phyloP scores from a whole-genome alignment of 768 basidiomycete species.

The Xanthoconium stramineum region DNA sequence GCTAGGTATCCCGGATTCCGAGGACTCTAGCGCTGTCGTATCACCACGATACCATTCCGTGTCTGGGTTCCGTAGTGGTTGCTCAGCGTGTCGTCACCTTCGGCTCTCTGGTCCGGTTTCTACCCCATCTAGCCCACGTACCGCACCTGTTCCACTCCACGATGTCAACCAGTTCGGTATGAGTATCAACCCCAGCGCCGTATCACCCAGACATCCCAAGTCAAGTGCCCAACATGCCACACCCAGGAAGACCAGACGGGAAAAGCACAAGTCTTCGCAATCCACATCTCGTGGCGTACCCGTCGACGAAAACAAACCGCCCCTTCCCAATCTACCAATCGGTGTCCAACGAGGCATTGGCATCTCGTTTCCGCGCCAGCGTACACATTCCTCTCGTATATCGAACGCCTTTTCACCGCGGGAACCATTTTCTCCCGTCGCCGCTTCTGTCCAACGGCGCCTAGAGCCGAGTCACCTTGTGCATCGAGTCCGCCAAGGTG shows the following conservation, averaged over 20 bases:
- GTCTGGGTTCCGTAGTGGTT: constrained; percentile 28
- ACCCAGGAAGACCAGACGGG: constrained; percentile 8
- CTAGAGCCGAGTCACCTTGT: background rate
- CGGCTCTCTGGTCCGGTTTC: constrained; percentile 12
- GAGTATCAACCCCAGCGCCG: background rate
- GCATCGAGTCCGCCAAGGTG: constrained; percentile 12
- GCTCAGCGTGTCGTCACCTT: constrained; percentile 24
- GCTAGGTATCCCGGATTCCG: constrained; percentile 13
- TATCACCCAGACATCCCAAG: background rate
- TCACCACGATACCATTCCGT: constrained; percentile 8
- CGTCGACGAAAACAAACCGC: constrained; percentile 23
- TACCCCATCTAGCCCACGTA: constrained; percentile 9
- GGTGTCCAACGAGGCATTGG: constrained; percentile 1
- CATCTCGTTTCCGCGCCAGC: constrained; percentile 15
- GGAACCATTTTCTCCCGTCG: background rate
- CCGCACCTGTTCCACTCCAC: background rate
- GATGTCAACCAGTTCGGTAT: background rate
- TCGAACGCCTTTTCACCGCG: constrained; percentile 7
- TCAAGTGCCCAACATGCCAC: background rate
- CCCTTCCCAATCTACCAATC: background rate
- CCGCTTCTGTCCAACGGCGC: constrained; percentile 6
- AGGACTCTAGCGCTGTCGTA: constrained; percentile 3
- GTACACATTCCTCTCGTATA: constrained; percentile 7
- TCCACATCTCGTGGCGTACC: background rate
- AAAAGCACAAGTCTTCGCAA: background rate